Percentiles rank a stretch among this genome's conserved stretches.
Conservation (phyloP, 257 asterid genomes). For the Galeopsis tetrahit region DNA sequence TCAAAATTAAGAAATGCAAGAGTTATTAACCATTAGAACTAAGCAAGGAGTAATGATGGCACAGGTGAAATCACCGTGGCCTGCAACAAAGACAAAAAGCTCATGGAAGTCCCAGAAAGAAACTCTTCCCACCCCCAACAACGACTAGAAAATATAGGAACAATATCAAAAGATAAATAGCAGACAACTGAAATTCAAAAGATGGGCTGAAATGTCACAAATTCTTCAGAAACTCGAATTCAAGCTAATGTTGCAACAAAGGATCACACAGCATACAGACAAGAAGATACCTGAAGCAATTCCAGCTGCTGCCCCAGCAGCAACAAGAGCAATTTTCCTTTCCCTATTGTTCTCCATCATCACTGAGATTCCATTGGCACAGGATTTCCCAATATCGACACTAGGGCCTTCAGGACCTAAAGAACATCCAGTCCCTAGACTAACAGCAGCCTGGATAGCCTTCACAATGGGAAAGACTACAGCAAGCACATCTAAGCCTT, state of each 20-base stretch:
- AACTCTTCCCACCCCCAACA: conserved; percentile 18
- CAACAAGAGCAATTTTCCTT: conserved; percentile 94
- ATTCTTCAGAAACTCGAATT: conserved; percentile 6
- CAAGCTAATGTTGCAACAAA: background rate
- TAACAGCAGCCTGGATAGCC: conserved; percentile 94
- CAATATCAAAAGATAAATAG: conserved; percentile 13
- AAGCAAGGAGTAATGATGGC: background rate
- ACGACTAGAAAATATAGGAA: background rate
- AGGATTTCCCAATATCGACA: conserved; percentile 97
- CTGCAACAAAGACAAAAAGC: conserved; percentile 10
- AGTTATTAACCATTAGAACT: background rate
- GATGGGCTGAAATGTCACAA: conserved; percentile 14
- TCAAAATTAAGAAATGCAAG: conserved; percentile 3
- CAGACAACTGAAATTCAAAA: conserved; percentile 16
- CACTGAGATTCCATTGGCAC: conserved; percentile 90
- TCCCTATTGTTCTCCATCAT: conserved; percentile 97
- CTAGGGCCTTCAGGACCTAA: conserved; percentile 99
- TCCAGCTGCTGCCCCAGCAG: conserved; percentile 99
- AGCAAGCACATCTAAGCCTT: conserved; percentile 76
- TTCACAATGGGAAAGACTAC: conserved; percentile 79
- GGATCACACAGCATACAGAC: conserved; percentile 20
- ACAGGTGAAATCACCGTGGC: conserved; percentile 15
- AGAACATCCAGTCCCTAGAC: conserved; percentile 95
- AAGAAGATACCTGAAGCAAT: conserved; percentile 78
- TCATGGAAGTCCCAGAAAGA: conserved; percentile 12